These are phyloP conservation scores for Rhizoclosmatium sp. DNA, from an alignment of 192 early-diverging fungal species.

Conservation along the genomic window DNA sequence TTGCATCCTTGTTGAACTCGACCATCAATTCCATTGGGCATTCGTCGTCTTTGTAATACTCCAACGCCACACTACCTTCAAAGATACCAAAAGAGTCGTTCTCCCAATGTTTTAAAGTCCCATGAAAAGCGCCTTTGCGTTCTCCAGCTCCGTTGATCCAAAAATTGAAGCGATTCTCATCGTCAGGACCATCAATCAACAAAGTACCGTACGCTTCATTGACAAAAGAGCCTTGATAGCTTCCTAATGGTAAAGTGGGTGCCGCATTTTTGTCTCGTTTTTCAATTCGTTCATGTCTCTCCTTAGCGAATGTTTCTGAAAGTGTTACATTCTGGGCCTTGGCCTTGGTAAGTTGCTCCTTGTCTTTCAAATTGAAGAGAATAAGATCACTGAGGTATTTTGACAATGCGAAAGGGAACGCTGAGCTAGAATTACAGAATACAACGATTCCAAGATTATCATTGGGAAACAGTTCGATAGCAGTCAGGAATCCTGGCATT, in stretches of 20 bases:
- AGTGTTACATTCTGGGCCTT: not conserved
- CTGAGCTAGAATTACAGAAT: not conserved
- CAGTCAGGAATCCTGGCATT: not conserved
- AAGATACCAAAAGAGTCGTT: slow-evolving; percentile 7
- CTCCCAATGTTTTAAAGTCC: slow-evolving; percentile 9
- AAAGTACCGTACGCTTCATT: not conserved
- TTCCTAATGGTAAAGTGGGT: not conserved
- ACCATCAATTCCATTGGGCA: not conserved
- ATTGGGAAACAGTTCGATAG: not conserved
- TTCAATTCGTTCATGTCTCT: not conserved
- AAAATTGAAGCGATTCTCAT: not conserved
- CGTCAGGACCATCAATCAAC: not conserved
- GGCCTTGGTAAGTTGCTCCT: not conserved
- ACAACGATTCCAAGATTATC: slow-evolving; percentile 12
- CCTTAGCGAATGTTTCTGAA: not conserved
- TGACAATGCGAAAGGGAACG: no score
- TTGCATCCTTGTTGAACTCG: no score
- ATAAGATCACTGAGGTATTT: not conserved
- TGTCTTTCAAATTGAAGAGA: not conserved
- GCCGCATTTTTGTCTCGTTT: not conserved
- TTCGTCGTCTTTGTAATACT: not conserved
- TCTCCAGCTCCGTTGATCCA: not conserved
- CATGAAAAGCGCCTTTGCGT: not conserved
- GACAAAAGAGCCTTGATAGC: not conserved
- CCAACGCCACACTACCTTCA: not conserved